phyloP scores from a whole-genome alignment of 148 eudicot genomes.

The Limonium bicolor region DNA sequence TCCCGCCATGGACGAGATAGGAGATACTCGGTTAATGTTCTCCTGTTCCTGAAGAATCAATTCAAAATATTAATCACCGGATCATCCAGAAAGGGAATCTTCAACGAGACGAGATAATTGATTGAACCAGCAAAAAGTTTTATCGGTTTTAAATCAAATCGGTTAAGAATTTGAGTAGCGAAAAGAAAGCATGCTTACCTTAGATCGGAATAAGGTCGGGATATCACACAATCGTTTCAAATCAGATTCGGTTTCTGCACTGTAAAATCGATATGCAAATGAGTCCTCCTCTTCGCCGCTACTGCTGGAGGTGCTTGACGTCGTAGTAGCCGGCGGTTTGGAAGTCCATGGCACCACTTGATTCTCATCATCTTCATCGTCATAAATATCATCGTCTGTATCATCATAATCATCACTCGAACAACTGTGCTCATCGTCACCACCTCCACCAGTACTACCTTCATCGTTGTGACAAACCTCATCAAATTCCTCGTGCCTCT shows the following conservation, averaged over 20 bases:
- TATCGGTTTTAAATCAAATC: background rate
- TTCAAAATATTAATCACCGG: too few species aligned
- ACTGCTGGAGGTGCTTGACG: background rate
- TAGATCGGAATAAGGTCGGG: background rate
- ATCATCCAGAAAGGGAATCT: too few species aligned
- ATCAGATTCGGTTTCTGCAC: background rate
- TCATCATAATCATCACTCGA: background rate
- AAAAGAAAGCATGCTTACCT: background rate
- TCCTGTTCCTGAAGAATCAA: too few species aligned
- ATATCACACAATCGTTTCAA: background rate
- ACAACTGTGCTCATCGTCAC: background rate
- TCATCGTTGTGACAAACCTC: background rate
- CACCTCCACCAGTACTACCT: background rate
- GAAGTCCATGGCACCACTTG: conserved; percentile 5
- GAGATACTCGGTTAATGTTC: too few species aligned
- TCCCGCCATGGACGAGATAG: background rate
- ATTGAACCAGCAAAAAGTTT: too few species aligned
- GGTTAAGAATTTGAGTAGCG: background rate
- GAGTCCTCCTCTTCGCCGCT: conserved; percentile 2
- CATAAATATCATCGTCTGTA: too few species aligned
- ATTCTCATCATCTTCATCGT: conserved; percentile 8
- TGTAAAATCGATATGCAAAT: too few species aligned
- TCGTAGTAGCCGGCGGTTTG: background rate
- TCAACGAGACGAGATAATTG: too few species aligned
- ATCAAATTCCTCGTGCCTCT: background rate